Conservation (phyloP, 225 moss, liverwort and hornwort genomes). For the Takakia lepidozioides region DNA sequence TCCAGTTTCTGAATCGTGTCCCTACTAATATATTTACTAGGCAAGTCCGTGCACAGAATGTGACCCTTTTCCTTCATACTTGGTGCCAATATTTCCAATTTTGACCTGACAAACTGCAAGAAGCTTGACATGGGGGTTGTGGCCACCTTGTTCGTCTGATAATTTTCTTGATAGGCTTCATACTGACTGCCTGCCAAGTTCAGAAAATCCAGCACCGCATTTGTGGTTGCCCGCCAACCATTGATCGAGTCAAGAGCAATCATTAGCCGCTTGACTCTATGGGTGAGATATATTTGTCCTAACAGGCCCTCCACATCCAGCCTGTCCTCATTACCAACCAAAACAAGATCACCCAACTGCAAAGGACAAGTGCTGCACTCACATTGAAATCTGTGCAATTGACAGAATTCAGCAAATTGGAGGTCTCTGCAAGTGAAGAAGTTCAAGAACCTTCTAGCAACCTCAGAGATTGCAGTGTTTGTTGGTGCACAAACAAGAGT, state of each 20-base stretch:
- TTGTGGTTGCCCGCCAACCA: conserved; percentile 37
- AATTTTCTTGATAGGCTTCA: no score
- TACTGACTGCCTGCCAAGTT: no score
- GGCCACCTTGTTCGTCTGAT: no score
- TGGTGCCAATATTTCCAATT: no score
- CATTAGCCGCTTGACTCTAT: conserved; percentile 35
- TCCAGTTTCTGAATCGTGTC: no score
- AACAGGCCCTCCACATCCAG: conserved; percentile 32
- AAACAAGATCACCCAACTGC: conserved; percentile 16
- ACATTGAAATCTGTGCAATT: not conserved
- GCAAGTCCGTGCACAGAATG: no score
- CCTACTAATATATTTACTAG: no score
- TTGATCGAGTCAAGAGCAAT: conserved; percentile 31
- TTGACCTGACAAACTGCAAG: no score
- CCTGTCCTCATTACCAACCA: conserved; percentile 18
- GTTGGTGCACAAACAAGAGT: conserved; percentile 27
- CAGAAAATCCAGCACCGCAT: conserved; percentile 14
- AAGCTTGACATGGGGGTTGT: no score
- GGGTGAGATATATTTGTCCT: conserved; percentile 35
- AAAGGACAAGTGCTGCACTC: not conserved
- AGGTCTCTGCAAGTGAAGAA: conserved; percentile 6
- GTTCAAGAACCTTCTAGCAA: conserved; percentile 13
- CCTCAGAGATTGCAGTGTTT: conserved; percentile 25
- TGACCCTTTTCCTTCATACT: no score
- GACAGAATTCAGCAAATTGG: conserved; percentile 15